Percentiles rank a stretch among this genome's conserved stretches.
Evolutionary conservation across 1,139 yeast genomes (phyloP).

Genomic region (Ashbya aceris): DNA sequence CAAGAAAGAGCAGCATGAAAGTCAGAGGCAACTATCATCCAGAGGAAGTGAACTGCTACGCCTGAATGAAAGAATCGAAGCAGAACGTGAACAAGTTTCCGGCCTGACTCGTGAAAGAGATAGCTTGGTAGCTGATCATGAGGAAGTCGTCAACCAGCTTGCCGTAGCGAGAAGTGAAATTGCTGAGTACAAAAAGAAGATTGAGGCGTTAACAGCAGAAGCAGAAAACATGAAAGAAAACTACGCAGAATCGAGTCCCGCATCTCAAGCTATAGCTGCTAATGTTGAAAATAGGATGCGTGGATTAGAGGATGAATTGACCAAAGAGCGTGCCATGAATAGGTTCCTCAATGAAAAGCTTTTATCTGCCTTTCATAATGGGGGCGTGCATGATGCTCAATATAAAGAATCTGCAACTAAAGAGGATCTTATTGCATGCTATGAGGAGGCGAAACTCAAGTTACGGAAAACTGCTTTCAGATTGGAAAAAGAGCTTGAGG

Average conservation of each 20-base stretch:
- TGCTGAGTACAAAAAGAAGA: conserved; percentile 20
- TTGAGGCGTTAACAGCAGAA: conserved; percentile 19
- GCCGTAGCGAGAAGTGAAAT: conserved; percentile 22
- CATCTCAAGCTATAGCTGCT: neutral
- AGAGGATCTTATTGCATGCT: conserved; percentile 28
- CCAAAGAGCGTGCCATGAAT: conserved; percentile 23
- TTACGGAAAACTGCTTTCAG: conserved; percentile 45
- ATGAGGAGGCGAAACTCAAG: conserved; percentile 42
- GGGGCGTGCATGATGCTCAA: neutral
- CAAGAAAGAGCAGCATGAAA: conserved; percentile 32
- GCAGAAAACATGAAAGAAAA: conserved; percentile 1
- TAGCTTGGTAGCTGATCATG: conserved; percentile 14
- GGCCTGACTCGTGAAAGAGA: conserved; percentile 27
- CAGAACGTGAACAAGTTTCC: conserved; percentile 21
- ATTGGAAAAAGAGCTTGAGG: conserved; percentile 44
- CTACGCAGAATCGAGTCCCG: neutral
- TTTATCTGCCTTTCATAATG: conserved; percentile 6
- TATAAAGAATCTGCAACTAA: neutral
- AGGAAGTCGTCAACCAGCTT: conserved; percentile 14
- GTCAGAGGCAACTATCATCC: conserved; percentile 30
- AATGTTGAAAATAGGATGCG: conserved; percentile 13
- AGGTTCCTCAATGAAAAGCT: conserved; percentile 22
- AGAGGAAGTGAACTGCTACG: conserved; percentile 34
- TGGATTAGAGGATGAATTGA: conserved; percentile 23
- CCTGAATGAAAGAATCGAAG: conserved; percentile 24